phyloP scores from a whole-genome alignment of 2,329 filamentous ascomycete species.

The Ophiocordyceps camponoti-floridani region DNA sequence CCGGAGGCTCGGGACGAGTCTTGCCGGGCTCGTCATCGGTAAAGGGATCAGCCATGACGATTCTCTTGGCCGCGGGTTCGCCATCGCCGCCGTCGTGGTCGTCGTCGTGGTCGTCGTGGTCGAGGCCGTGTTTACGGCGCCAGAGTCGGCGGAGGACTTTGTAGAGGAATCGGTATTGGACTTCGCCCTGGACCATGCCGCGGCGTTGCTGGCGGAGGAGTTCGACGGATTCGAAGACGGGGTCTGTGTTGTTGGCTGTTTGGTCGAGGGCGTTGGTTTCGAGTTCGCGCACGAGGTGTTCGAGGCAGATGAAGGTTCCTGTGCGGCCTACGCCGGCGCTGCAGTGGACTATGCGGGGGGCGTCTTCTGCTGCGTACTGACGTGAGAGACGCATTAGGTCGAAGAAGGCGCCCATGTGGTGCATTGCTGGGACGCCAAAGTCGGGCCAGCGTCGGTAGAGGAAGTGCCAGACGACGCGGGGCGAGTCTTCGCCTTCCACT shows the following conservation, averaged over 20 bases:
- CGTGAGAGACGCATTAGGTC: conserved; percentile 51
- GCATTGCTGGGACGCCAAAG: conserved; percentile 59
- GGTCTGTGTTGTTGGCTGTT: conserved; percentile 28
- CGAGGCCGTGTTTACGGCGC: conserved; percentile 40
- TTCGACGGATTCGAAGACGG: conserved; percentile 65
- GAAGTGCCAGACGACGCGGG: conserved; percentile 61
- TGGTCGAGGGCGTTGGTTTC: conserved; percentile 49
- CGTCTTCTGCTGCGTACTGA: conserved; percentile 30
- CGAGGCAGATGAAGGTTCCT: conserved; percentile 91
- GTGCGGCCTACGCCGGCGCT: conserved; percentile 88
- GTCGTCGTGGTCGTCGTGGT: conserved; percentile 11
- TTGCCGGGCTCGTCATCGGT: conserved; percentile 8
- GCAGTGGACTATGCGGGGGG: conserved; percentile 67
- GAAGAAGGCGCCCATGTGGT: conserved; percentile 50
- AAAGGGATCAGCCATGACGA: conserved; percentile 31
- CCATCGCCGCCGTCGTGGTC: conserved; percentile 15
- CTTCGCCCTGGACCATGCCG: conserved; percentile 86
- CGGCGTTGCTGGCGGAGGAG: conserved; percentile 69
- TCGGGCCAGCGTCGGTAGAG: conserved; percentile 83
- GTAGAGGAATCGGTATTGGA: conserved; percentile 79
- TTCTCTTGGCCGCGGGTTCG: conserved; percentile 33
- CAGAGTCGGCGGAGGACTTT: conserved; percentile 62
- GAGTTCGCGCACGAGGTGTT: conserved; percentile 73
- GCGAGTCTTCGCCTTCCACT: conserved; percentile 23
- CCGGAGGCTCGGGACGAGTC: conserved; percentile 1